Evolutionary conservation across 2,329 filamentous ascomycete species (phyloP), one percentile per base, ranked within the genome.

Genomic region (Lachnellula occidentalis): DNA sequence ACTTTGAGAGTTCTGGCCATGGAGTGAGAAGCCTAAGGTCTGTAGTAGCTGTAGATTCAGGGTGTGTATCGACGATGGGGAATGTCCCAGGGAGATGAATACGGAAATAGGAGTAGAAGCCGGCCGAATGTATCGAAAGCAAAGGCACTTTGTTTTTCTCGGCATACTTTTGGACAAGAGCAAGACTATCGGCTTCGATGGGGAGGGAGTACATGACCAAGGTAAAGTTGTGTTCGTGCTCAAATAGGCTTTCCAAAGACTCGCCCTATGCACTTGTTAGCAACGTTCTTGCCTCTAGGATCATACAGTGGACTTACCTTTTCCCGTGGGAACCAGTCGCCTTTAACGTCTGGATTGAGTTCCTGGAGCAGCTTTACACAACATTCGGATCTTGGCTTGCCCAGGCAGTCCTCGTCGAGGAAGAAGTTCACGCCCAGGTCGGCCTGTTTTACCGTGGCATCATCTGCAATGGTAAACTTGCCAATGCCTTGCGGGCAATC

Each of bases 361-460:
- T 99, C 95, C 58, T 84, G 78, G 43, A 99, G 77, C 52, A 92
- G 77, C 58, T 86, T 84, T 55, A 86, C 85, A 52, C 87, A 88
- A 67, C 88, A 85, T 69, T 90, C 81, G 1, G 92, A 90, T 62
- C 94, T 84, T 24, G 84, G 84, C 65, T 85, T 85, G 51, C 91
- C 92, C 37, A 95, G 70, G 60, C 84, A 87, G 48, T 78, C 76
- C 64, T 94, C 84, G 58, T 96, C 90, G 0, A 99, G 77, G 67
- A 99, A 99, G 78, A 99, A 99, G 73, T 99, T 99, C 59, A 96
- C 87, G 4, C 95, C 94, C 41, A 99, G 76, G 66, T 99, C 94
- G 42, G 84, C 78, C 62, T 95, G 86, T 1, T 76, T 77, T n/a
- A 99, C 92, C 2, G 79, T 71, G 1, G 84, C 81, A 6, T 87